These are phyloP conservation scores for Eucalyptus caleyi DNA, from an alignment of 345 rosid species.

Conservation along the genomic window DNA sequence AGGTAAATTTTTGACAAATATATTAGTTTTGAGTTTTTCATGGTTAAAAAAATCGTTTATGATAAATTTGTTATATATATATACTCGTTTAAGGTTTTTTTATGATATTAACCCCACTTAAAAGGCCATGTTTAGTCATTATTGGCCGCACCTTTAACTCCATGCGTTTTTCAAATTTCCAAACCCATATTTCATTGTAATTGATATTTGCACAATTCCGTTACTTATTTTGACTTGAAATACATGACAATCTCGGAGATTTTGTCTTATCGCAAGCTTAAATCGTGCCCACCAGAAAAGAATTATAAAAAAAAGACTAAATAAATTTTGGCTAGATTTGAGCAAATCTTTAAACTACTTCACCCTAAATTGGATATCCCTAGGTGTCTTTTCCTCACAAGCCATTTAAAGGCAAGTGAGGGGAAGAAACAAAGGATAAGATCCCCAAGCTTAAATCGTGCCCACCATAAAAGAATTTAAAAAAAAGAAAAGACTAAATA, in stretches of 20 bases:
- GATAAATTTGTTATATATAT: accelerated
- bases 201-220: neutral
- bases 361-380: accelerated
- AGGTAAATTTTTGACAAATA: accelerated
- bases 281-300: neutral
- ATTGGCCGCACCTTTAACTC: neutral
- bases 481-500: neutral
- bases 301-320: neutral
- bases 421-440: no score
- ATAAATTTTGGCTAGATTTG: neutral
- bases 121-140: accelerated
- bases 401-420: no score
- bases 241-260: neutral
- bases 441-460: neutral
- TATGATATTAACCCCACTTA: no score
- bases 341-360: accelerated
- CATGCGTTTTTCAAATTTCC: neutral
- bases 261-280: neutral
- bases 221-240: neutral
- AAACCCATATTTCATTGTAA: neutral
- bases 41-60: accelerated
- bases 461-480: neutral
- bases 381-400: no score
- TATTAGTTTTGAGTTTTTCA: no score
- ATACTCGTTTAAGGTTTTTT: no score